Conservation (phyloP, 495 filamentous ascomycete species). For the Xylaria nigripes region DNA sequence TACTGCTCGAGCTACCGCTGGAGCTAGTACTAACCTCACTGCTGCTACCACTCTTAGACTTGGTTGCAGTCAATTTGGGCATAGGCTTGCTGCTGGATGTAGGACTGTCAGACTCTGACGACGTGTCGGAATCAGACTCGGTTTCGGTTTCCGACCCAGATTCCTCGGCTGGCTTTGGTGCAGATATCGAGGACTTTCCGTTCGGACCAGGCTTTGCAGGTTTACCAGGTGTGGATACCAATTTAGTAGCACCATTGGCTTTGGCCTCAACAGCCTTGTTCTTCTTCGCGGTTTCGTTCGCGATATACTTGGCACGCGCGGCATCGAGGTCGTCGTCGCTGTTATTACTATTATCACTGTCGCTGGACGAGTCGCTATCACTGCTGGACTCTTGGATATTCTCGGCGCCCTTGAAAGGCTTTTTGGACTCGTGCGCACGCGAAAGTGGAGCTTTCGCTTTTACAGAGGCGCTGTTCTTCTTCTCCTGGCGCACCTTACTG, state of each 20-base stretch:
- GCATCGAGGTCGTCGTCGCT: conserved; percentile 25
- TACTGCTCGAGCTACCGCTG: conserved; percentile 6
- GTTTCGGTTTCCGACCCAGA: neutral
- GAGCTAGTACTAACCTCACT: conserved; percentile 19
- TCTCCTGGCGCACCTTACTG: conserved; percentile 14
- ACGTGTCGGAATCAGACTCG: conserved; percentile 16
- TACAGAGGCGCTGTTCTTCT: conserved; percentile 10
- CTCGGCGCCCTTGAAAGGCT: conserved; percentile 16
- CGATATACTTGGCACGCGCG: conserved; percentile 19
- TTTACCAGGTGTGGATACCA: neutral
- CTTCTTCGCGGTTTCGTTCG: conserved; percentile 4
- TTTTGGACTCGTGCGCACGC: conserved; percentile 12
- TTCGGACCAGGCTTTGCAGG: conserved; percentile 12
- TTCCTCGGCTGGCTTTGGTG: neutral
- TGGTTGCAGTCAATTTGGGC: neutral
- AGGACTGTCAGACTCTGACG: conserved; percentile 13
- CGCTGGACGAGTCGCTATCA: conserved; percentile 5
- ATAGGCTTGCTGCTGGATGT: conserved; percentile 5
- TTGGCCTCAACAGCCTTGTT: conserved; percentile 16
- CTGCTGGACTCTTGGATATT: conserved; percentile 10
- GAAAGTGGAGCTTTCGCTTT: conserved; percentile 10
- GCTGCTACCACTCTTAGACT: conserved; percentile 13
- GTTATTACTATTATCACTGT: conserved; percentile 16
- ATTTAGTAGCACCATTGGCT: conserved; percentile 8
- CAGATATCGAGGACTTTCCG: neutral